Base-by-base conservation (phyloP, 495 filamentous ascomycete genomes). In the Usnea hakonensis region DNA sequence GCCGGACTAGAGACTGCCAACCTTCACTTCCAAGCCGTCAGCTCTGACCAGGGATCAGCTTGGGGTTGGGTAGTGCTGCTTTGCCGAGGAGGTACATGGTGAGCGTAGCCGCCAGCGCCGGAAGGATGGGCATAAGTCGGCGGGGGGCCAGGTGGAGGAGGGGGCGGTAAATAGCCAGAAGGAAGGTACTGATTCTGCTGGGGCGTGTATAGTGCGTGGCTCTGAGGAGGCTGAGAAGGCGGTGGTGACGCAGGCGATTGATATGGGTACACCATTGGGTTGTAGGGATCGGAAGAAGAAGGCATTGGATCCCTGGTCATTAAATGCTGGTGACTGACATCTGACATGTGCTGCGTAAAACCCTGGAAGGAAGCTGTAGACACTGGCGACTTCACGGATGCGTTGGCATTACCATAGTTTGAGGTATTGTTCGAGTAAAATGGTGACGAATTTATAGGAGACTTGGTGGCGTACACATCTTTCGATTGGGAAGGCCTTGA, bases 101-200 rank as follows among this genome's bases (percentile, higher is more conserved):
- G 79, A 23, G 82, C 79, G 71, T 85, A 86, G 4, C 83, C 84
- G 17, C 82, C 81, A 11, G 83, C 81, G 8, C 82, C 83, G 50
- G 79, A 75, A 2, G 83, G 84, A 71, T 83, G 83, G n/a, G 73
- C 64, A 3, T 74, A 73, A 0, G 87, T 85, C 43, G 90, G 88
- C 40, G 90, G 87, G 11, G 90, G 90, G 16, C 87, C 89, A 4
- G 88, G 89, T 0, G 93, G 93, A 23, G 93, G 93, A 11, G 93
- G 93, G 1, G 93, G 93, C 1, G 92, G 93, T 41, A 96, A 83
- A 71, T 95, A 97, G 21, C 91, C 91, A 21, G 84, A 83, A 37
- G 90, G 90, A 65, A 93, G 78, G 55, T 73, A 73, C 52, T 77
- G 76, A 55, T 69, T 65, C 40, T 66, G 73, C 64, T 38, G 76